Evolutionary conservation across 73 alveolate species (phyloP), one percentile per base, ranked within the genome.

Genomic region (Paramecium sonneborni): DNA sequence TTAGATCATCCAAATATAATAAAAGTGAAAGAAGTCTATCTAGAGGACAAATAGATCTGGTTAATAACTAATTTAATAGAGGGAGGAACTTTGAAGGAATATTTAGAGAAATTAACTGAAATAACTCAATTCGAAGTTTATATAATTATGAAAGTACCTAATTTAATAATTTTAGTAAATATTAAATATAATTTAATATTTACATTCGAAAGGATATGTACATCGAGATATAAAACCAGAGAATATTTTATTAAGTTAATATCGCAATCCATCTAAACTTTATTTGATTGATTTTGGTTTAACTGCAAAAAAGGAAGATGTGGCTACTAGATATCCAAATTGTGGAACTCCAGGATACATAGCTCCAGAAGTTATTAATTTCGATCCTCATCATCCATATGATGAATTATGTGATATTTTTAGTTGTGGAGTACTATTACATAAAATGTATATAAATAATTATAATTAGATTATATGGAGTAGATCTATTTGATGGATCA

Each of bases 191-290:
- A 46, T 79, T 30, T 32, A 39, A 30, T 85, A 85, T 26, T 21
- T 85, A 12, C 89, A 85, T 21, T 39, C 30, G 2, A 21, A 55
- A 38, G 93, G 93, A 24, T 85, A 85, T 57, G 56, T 55, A 8
- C 93, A 85, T 85, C 12, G 93, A 24, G 93, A 85, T 14, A 85
- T 85, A 9, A 85, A 85, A 52, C 92, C 92, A 57, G 92, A 85
- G 28, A 85, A 85, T 37, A 38, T 85, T 18, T 48, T 85, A 52
- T 38, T 85, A 28, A 38, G 30, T 10, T 8, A 57, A 21, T 21
- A 41, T 35, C 28, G 34, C 9, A 28, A 85, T 56, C 24, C 44
- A 0, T 39, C 85, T n/a, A 21, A 34, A 34, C 69, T 85, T 2
- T 12, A 34, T 15, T 14, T 85, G 6, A 85, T 55, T 3, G 92